Evolutionary conservation across 768 basidiomycete species (phyloP), one percentile per base, ranked within the genome.

Genomic region (Kwoniella sp.): DNA sequence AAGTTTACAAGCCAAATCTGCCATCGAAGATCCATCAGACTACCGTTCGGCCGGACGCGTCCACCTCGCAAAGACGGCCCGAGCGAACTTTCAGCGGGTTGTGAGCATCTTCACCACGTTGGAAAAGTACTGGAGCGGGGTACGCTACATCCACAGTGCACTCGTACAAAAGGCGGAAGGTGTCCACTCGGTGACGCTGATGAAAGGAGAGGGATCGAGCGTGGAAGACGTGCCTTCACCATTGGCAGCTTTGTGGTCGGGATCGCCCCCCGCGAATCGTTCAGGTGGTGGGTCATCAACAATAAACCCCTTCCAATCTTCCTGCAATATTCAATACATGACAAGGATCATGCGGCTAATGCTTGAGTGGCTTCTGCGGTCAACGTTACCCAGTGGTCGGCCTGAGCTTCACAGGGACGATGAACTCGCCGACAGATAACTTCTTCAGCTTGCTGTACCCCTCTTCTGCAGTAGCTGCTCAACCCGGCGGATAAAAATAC

Each of bases 161-260:
- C 57, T 70, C 28, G 56, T 48, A 13, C 68, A 70, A 41, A 70
- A 66, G 55, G 64, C 63, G 8, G 65, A 70, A 51, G 68, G 65
- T 4, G 56, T 66, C 2, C 29, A 50, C 22, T 50, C 61, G 20
- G 53, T 66, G 0, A 69, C 61, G 11, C 38, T 58, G 51, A 34
- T 57, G 20, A 31, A 57, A 22, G 34, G 37, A 13, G 37, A 57
- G 8, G 38, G 22, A 2, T 20, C n/a, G 23, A n/a, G 31, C 15
- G 34, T 23, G 29, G 7, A 34, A 15, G 38, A 57, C 5, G 34
- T 57, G 31, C 55, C 55, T 22, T 38, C 55, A 9, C 31, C 55
- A 28, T 25, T 57, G 37, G 55, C 55, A 34, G 55, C 55, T 7
- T 17, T 57, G 37, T 57, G 55, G 55, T 57, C 55, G 34, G 55